Evolutionary conservation across 2,329 filamentous ascomycete species (phyloP).

Genomic region (Penicillium crustosum): DNA sequence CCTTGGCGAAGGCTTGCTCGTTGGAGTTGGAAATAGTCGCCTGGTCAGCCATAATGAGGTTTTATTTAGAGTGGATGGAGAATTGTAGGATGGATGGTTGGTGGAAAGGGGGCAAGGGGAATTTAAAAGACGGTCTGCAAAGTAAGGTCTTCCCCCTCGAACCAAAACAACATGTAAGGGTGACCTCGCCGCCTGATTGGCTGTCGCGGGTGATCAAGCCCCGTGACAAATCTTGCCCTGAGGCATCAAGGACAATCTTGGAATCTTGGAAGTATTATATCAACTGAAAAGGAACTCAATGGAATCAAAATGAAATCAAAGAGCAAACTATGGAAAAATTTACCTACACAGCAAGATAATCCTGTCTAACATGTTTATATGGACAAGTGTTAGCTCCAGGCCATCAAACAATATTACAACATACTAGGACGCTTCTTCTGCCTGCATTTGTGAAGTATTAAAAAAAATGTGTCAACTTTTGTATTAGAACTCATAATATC

Average conservation of each 20-base stretch:
- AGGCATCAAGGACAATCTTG: constrained; percentile 3
- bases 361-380: background rate
- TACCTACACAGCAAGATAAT: background rate
- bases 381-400: too few relatives aligned
- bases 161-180: constrained; percentile 29
- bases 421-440: background rate
- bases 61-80: constrained; percentile 9
- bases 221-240: constrained; percentile 22
- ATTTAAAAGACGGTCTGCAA: constrained; percentile 27
- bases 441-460: background rate
- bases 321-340: background rate
- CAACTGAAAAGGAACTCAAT: background rate
- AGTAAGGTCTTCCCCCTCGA: constrained; percentile 23
- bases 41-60: constrained; percentile 39
- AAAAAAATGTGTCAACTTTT: background rate
- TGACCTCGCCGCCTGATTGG: constrained; percentile 22
- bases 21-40: constrained; percentile 42
- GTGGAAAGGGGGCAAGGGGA: constrained; percentile 14
- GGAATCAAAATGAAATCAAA: background rate
- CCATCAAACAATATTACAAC: background rate
- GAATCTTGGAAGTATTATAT: background rate
- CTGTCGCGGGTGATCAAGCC: constrained; percentile 2
- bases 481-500: background rate
- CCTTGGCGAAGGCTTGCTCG: constrained; percentile 61
- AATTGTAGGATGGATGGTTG: constrained; percentile 24